phyloP scores from a whole-genome alignment of 768 basidiomycete genomes.

The Tephrocybe sp. region DNA sequence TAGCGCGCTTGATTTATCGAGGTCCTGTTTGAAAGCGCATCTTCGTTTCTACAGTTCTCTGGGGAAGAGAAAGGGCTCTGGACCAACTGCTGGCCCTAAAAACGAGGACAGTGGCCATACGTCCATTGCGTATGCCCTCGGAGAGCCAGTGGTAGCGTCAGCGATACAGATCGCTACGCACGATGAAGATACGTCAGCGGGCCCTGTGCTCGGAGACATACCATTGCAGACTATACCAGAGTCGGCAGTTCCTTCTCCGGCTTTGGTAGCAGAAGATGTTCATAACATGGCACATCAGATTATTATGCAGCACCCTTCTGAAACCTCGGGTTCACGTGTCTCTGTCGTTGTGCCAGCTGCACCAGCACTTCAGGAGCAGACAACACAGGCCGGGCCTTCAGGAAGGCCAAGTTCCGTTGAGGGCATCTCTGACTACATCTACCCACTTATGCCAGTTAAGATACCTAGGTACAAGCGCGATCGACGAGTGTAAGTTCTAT shows the following conservation, averaged over 20 bases:
- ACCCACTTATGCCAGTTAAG: conserved; percentile 12
- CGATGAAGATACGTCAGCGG: not conserved
- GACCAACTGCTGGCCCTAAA: too few species aligned
- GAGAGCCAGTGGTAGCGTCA: not conserved
- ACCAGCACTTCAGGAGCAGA: not conserved
- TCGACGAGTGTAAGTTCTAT: not conserved
- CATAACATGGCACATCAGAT: not conserved
- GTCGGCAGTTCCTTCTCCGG: not conserved
- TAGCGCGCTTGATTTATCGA: too few species aligned
- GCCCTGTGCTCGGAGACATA: not conserved
- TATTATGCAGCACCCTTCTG: not conserved
- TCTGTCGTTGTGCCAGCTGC: not conserved
- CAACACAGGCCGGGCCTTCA: not conserved
- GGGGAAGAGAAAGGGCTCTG: too few species aligned
- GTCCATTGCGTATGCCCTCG: not conserved
- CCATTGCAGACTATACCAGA: not conserved
- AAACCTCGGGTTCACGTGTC: not conserved
- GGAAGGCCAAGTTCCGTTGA: not conserved
- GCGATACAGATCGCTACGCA: not conserved
- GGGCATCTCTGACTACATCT: conserved; percentile 10
- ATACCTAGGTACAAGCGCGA: not conserved
- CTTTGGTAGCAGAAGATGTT: not conserved
- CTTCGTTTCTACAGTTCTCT: not conserved
- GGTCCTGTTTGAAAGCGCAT: not conserved
- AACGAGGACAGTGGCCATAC: too few species aligned